These are phyloP conservation scores for Cadophora gregata DNA, from an alignment of 2,329 filamentous ascomycete genomes.

Conservation along the genomic window DNA sequence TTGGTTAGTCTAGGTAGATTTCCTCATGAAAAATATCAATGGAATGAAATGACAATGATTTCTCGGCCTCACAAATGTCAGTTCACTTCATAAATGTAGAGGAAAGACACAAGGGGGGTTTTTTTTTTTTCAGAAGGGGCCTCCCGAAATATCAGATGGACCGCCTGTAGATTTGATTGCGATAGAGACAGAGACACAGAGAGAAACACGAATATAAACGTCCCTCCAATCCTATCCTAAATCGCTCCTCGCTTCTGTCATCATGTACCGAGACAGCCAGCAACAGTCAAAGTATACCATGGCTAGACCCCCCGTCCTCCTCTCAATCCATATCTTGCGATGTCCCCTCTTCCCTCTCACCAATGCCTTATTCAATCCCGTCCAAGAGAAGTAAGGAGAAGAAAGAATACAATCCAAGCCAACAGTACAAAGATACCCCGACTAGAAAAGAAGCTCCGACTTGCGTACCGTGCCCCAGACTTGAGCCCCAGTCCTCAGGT, in stretches of 20 bases:
- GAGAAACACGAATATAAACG: slow-evolving; percentile 27
- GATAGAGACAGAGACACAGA: slow-evolving; percentile 2
- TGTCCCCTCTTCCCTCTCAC: slow-evolving; percentile 12
- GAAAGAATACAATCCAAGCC: slow-evolving; percentile 11
- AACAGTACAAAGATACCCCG: slow-evolving; percentile 8
- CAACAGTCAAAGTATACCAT: slow-evolving; percentile 14
- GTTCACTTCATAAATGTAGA: background rate
- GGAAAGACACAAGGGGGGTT: background rate
- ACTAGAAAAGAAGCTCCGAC: slow-evolving; percentile 6
- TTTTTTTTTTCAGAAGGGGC: slow-evolving; percentile 37
- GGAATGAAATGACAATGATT: background rate
- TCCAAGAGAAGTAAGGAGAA: background rate
- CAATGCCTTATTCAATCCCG: slow-evolving; percentile 9
- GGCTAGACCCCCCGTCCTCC: background rate
- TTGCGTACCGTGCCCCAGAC: background rate
- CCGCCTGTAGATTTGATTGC: slow-evolving; percentile 38
- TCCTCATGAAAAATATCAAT: background rate
- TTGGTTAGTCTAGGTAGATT: slow-evolving; percentile 48
- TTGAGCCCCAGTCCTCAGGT: slow-evolving; percentile 12
- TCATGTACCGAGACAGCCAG: slow-evolving; percentile 3
- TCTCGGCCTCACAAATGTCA: background rate
- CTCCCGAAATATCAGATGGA: slow-evolving; percentile 39
- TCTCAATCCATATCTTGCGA: slow-evolving; percentile 16
- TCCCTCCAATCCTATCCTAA: slow-evolving; percentile 2
- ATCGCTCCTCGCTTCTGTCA: background rate